Conservation (phyloP, 2,329 filamentous ascomycete genomes). For the Trichoderma polysporum region DNA sequence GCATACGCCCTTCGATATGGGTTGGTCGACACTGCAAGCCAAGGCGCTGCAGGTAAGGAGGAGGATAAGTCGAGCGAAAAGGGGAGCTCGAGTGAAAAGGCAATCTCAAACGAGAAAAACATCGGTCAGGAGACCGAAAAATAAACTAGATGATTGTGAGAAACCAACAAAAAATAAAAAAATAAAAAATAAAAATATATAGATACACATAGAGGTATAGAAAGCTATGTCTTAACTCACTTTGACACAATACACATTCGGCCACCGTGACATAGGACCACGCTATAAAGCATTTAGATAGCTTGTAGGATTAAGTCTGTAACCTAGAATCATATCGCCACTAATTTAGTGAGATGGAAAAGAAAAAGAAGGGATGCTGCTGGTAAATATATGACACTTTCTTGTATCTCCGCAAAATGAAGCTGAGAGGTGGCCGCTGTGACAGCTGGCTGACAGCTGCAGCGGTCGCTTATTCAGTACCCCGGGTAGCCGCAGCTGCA, state of each 20-base stretch:
- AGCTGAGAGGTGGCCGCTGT: no score
- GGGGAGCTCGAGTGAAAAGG: conserved; percentile 6
- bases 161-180: background rate
- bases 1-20: conserved; percentile 37
- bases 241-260: background rate
- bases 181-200: background rate
- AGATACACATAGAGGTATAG: background rate
- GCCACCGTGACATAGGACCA: background rate
- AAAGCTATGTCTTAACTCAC: background rate
- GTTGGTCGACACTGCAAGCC: background rate
- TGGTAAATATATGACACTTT: no score
- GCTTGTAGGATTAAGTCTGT: background rate
- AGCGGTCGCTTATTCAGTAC: background rate
- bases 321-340: background rate
- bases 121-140: background rate
- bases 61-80: background rate
- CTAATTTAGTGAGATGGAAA: background rate
- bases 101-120: background rate
- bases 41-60: conserved; percentile 1
- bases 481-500: background rate
- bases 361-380: no score
- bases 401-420: no score
- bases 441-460: background rate
- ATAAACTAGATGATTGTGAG: background rate
- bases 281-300: background rate